phyloP scores from a whole-genome alignment of 192 early-diverging fungal genomes.

The Backusella macrospora region DNA sequence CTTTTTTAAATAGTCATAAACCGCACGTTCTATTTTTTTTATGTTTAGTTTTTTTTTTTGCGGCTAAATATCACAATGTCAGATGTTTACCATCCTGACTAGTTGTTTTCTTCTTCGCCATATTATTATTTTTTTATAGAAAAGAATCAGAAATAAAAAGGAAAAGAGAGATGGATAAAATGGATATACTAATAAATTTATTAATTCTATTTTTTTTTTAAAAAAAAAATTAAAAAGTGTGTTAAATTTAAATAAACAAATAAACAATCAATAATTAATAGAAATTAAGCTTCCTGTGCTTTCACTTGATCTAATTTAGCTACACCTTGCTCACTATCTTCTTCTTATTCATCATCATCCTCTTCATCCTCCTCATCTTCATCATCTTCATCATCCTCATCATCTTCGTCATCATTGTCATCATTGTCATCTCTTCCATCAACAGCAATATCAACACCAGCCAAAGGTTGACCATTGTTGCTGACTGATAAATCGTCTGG shows the following conservation, averaged over 20 bases:
- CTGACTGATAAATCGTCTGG: not conserved
- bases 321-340: not conserved
- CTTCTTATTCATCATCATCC: not conserved
- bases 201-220: not conserved
- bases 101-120: conserved; percentile 6
- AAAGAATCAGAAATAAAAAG: not conserved
- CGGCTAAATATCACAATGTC: not conserved
- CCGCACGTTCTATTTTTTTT: not conserved
- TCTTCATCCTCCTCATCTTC: not conserved
- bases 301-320: not conserved
- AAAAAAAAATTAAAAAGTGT: not conserved
- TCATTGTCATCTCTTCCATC: not conserved
- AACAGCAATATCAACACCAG: not conserved
- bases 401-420: not conserved
- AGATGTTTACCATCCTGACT: not conserved
- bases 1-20: conserved; percentile 20
- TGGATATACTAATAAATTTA: no score
- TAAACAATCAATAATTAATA: not conserved
- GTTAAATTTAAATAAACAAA: not conserved
- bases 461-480: not conserved
- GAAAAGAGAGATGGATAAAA: not conserved
- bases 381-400: not conserved
- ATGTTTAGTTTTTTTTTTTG: not conserved
- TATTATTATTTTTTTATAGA: not conserved
- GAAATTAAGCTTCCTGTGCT: not conserved